Evolutionary conservation across 2,329 filamentous ascomycete species (phyloP), one percentile per base, ranked within the genome.

Genomic region (Nemania sp.): DNA sequence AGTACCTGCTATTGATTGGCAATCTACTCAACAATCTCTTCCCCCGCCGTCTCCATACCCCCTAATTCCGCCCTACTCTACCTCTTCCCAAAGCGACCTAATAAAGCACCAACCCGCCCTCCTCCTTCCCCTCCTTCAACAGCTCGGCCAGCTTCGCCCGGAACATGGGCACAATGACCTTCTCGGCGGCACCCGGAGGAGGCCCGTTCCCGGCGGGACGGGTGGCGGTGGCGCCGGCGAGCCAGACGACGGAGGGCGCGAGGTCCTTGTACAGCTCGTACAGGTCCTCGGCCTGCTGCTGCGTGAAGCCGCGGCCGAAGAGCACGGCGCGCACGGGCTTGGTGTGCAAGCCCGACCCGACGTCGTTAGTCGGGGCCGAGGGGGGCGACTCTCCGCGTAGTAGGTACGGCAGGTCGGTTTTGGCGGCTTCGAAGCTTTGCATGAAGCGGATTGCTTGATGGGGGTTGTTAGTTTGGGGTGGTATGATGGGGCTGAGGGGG

Each of bases 401-500:
- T 2, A 73, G 53, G 45, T 67, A n/a, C 0, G 71, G 71, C 0
- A 73, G 66, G 55, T 73, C 70, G 41, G 49, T 1, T 13, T 65
- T 15, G 0, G 71, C 71, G 3, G 63, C 59, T 1, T 52, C 8
- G 47, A 59, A 35, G 57, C 52, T 61, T 26, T 72, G 70, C 47
- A 72, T 70, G 62, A 69, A 68, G 54, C 64, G 70, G 53, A 68
- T 58, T 15, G 70, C 71, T 58, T 15, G 70, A 70, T 73, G 51
- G 7, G 43, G 43, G 32, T 29, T 15, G 35, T 60, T 52, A 55
- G 59, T 52, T 18, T 13, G 35, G 51, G 13, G 1, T 53, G 2
- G 15, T n/a, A 11, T 8, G 35, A 5, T 22, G 35, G 43, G 18
- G 41, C 43, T 2, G 20, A 43, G 6, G 13, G 45, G 38, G 24